A percentile compares a stretch with the other conserved stretches of the same genome.
These are phyloP conservation scores for Eucalyptus regnans DNA, from an alignment of 345 rosid genomes.

Conservation along the genomic window DNA sequence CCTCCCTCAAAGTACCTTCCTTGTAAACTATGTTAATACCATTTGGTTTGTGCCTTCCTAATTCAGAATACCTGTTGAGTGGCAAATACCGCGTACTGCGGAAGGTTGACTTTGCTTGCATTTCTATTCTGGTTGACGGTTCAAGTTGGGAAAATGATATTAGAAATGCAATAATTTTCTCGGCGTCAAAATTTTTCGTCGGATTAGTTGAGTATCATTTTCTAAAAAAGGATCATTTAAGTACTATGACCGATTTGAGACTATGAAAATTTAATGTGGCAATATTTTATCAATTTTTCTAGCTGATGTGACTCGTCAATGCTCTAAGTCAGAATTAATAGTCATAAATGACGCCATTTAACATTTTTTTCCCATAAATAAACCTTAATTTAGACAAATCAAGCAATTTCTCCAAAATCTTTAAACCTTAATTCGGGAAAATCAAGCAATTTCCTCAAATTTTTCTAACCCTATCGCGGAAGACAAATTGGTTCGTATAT, in stretches of 20 bases:
- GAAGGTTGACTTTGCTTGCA: neutral
- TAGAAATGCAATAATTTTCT: neutral
- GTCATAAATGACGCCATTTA: neutral
- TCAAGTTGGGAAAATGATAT: neutral
- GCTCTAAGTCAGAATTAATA: neutral
- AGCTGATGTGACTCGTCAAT: rapidly evolving
- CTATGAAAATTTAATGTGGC: rapidly evolving
- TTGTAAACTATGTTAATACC: too few relatives aligned
- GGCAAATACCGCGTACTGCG: neutral
- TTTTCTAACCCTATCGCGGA: neutral
- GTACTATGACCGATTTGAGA: too few relatives aligned
- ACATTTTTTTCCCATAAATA: neutral
- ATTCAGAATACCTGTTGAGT: neutral
- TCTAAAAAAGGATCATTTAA: neutral
- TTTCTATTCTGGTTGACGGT: neutral
- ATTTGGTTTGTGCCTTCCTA: neutral
- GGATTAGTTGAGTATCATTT: rapidly evolving
- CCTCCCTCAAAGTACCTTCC: neutral
- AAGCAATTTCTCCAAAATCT: neutral
- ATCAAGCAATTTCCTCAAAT: neutral
- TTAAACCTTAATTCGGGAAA: neutral
- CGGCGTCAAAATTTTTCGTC: rapidly evolving
- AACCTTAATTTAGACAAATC: neutral
- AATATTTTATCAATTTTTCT: neutral
- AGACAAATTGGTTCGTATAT: neutral